Evolutionary conservation across 2,329 filamentous ascomycete genomes (phyloP), one percentile per base, ranked within the genome.

Genomic region (Colletotrichum magnum): DNA sequence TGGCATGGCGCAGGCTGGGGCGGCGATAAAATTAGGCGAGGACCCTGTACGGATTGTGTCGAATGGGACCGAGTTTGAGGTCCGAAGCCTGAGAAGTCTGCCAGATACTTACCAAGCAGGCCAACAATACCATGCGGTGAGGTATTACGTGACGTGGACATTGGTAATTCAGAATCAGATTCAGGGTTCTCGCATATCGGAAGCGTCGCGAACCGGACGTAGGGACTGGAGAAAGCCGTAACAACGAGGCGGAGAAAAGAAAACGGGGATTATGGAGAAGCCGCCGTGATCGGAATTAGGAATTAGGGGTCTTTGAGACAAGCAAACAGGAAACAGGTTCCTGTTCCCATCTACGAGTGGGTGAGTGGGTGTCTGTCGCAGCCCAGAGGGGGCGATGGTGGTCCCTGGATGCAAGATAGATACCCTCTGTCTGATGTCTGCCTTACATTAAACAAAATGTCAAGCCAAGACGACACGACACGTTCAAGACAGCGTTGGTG

Each of bases 1-100:
- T 13, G 54, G 48, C 15, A 54, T 56, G 50, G 61, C 50, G 54
- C 47, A 45, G 54, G 57, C 52, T 32, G 13, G 41, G 43, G 53
- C 51, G 64, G 52, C 60, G 61, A 59, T 51, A 47, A 48, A 59
- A 45, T 51, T 69, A 57, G 51, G 50, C 45, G 36, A 56, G 16
- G n/a, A 53, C 63, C 62, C 56, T 66, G 56, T 51, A 64, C 52
- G 39, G 52, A 50, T 54, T 48, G 28, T 32, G 15, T 54, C 56
- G 28, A 28, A 26, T 36, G 16, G 48, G 48, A 5, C 41, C 41
- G 24, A 39, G n/a, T 48, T 50, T 50, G 18, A 18, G 41, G 9
- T 58, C 15, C 15, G 24, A 13, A 21, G 32, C 18, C 18, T 18
- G 18, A 18, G 21, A 24, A 24, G 21, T 24, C 32, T 36, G 7